Conservation (phyloP, 73 alveolate species). For the Paraurostyla sp. region DNA sequence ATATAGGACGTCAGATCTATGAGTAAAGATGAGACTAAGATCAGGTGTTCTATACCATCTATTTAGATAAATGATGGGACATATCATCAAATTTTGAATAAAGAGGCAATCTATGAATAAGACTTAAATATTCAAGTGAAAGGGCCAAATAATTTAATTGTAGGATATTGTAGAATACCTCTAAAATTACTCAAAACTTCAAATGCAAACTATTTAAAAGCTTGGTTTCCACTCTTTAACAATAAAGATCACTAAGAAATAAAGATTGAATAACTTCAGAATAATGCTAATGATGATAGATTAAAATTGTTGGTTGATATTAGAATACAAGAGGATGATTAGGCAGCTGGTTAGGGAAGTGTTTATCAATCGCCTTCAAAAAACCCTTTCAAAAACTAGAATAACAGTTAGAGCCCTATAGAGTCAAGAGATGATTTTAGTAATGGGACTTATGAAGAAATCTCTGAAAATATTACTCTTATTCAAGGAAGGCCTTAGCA, state of each 20-base stretch:
- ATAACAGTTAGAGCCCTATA: not conserved
- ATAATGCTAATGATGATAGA: too few species aligned
- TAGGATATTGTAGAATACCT: not conserved
- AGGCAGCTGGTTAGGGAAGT: too few species aligned
- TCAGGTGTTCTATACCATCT: not conserved
- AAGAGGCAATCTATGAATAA: not conserved
- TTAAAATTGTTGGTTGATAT: too few species aligned
- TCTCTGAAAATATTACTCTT: constrained; percentile 12
- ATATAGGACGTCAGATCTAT: constrained; percentile 25
- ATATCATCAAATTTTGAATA: not conserved
- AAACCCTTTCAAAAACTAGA: constrained; percentile 4
- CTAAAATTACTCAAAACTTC: not conserved
- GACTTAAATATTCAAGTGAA: not conserved
- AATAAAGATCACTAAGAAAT: not conserved
- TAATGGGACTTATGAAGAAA: not conserved
- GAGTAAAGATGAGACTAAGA: constrained; percentile 21
- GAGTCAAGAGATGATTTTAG: not conserved
- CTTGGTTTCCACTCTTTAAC: constrained; percentile 7
- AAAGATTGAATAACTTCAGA: too few species aligned
- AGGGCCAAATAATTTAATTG: not conserved
- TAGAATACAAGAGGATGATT: too few species aligned
- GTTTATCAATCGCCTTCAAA: not conserved
- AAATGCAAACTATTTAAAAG: not conserved
- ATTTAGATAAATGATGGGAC: not conserved
- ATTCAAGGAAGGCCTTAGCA: constrained; percentile 5